Conservation (phyloP, 2,329 filamentous ascomycete species). For the Cadophora sp. region DNA sequence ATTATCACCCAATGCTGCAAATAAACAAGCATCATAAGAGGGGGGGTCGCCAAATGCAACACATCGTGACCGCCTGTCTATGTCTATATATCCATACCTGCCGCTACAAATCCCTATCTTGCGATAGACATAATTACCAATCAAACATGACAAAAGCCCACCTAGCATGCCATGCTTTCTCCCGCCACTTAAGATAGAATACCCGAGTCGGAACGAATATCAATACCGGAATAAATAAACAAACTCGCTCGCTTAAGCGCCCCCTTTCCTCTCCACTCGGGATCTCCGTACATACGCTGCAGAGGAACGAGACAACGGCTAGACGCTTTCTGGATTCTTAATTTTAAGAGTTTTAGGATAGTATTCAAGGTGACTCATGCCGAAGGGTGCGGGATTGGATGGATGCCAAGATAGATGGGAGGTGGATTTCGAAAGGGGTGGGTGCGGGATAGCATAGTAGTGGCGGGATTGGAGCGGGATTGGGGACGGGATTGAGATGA, state of each 20-base stretch:
- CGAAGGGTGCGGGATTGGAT: not conserved
- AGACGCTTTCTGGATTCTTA: not conserved
- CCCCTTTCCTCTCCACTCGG: not conserved
- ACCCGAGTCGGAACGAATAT: no score
- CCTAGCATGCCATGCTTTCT: no score
- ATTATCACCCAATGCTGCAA: no score
- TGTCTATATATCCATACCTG: no score
- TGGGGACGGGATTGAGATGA: not conserved
- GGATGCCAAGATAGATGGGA: not conserved
- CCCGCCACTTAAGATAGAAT: no score
- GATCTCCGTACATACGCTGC: not conserved
- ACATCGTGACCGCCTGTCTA: no score
- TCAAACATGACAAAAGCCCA: no score
- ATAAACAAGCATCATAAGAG: no score
- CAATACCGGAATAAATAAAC: not conserved
- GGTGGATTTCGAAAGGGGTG: not conserved
- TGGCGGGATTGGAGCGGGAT: constrained; percentile 6
- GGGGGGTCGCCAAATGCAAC: no score
- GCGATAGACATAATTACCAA: no score
- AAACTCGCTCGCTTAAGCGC: not conserved
- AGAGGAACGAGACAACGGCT: not conserved
- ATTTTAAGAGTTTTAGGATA: not conserved
- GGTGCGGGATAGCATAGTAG: no score
- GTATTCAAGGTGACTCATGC: not conserved
- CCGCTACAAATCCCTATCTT: no score